Evolutionary conservation across 1,284 basidiomycete genomes (phyloP), one percentile per base, ranked within the genome.

Genomic region (Tetrapyrgos nigripes): DNA sequence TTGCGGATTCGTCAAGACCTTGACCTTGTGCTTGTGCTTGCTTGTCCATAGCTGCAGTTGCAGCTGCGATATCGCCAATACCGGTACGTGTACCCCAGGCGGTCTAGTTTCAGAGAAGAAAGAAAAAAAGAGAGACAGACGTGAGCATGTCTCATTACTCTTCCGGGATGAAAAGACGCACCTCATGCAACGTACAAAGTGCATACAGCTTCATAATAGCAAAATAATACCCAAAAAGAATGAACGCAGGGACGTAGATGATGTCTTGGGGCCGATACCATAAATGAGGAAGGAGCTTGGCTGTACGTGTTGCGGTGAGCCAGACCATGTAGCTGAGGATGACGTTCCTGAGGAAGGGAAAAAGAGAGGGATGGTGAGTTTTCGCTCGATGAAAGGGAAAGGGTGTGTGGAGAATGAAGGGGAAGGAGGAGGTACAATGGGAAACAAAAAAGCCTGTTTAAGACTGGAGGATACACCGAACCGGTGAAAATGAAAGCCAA

Each of bases 21-120:
- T n/a, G n/a, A n/a, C n/a, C 3, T n/a, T 27, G 43, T 21, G 13
- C 27, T 19, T 10, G 43, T 14, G 53, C 53, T 24, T 57, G 55
- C 17, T 61, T 61, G 59, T 84, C 85, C 57, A 81, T 77, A 17
- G 89, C 89, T 10, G 85, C 84, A 2, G 88, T 91, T 37, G 90
- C 90, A 47, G 86, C 84, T 4, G 85, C 79, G 1, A 86, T 86
- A 77, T 93, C 91, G 71, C 91, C 93, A 68, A 96, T 92, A 79
- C 94, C 94, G 8, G 92, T 84, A 72, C 94, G 89, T 21, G 94
- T 96, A 55, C 93, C 94, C 94, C 94, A 96, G 59, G 89, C 92
- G 70, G 92, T 94, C 87, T 90, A 29, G 28, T 27, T 40, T 17
- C 53, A 31, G 53, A 31, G 29, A 46, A 43, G 27, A 37, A 27